These are phyloP conservation scores for Metschnikowia chrysomelidarum DNA, from an alignment of 805 yeast species.

Conservation along the genomic window DNA sequence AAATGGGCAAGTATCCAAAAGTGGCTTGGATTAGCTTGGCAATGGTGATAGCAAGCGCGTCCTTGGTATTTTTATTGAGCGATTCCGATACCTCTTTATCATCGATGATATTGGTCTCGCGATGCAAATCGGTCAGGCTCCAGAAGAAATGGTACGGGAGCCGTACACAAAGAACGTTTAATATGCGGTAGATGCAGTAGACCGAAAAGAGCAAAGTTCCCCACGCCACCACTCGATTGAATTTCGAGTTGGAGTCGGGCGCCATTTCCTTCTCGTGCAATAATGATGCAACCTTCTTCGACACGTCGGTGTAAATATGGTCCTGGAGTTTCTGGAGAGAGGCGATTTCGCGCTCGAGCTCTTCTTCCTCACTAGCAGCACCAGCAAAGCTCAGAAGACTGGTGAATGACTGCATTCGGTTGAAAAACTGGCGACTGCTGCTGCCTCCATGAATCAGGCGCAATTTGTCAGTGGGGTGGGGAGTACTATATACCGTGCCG, in stretches of 20 bases:
- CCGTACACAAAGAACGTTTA: conserved; percentile 40
- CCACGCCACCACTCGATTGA: conserved; percentile 4
- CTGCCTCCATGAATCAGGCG: conserved; percentile 23
- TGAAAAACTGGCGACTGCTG: conserved; percentile 27
- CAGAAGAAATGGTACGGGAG: conserved; percentile 32
- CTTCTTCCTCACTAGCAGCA: conserved; percentile 27
- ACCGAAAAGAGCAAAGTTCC: conserved; percentile 34
- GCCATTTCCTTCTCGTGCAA: conserved; percentile 3
- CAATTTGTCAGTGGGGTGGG: conserved; percentile 9
- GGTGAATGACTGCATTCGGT: conserved; percentile 43
- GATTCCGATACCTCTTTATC: conserved; percentile 12
- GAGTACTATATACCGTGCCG: conserved; percentile 28
- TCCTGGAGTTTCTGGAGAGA: conserved; percentile 33
- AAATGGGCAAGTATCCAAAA: conserved; percentile 25
- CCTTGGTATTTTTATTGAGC: conserved; percentile 26
- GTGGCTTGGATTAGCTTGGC: conserved; percentile 37
- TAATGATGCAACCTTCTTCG: conserved; percentile 16
- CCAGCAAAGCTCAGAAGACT: conserved; percentile 22
- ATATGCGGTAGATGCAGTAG: conserved; percentile 50
- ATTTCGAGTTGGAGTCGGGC: background rate
- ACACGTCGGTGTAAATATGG: conserved; percentile 31
- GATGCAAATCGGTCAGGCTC: conserved; percentile 9
- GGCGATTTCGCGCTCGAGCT: conserved; percentile 39
- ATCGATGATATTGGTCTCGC: conserved; percentile 10
- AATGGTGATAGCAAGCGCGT: conserved; percentile 50